Evolutionary conservation across 192 early-diverging fungal genomes (phyloP), one percentile per base, ranked within the genome.

Genomic region (Coemansia sp.): DNA sequence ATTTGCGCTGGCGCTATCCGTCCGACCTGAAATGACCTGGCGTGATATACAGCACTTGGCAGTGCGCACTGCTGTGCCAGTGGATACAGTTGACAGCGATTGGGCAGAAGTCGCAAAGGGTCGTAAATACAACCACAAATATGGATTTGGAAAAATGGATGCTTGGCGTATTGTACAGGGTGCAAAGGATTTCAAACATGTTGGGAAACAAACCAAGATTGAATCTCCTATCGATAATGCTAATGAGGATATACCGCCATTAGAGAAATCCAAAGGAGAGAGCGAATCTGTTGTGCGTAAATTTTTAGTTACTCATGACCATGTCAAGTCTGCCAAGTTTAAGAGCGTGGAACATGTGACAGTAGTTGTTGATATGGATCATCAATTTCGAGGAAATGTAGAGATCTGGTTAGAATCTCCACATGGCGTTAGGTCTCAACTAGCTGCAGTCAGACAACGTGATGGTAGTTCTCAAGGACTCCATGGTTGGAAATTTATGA

Each of bases 11-110:
- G 94, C 90, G 0, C 72, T 98, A 25, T 86, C 86, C 8, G 70
- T 88, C 4, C 87, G 95, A 3, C 93, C 97, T n/a, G 97, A 99
- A 54, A 84, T 99, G 48, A 88, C 84, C 32, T 99, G 97, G 97
- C 81, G 97, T 22, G 95, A 98, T 63, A 71, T 95, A 25, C 97
- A 99, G 78, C 89, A 94, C 38, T 75, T 99, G 14, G 83, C 88
- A 24, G 85, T 98, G 14, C 77, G 85, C 5, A 88, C 89, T 18
- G 93, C 93, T 0, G 67, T 93, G 5, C 90, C 91, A 1, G 69
- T 99, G 4, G 82, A 86, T 23, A 56, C 82, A 2, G 65, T 68
- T 26, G 93, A 97, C 68, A 49, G 68, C 7, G 90, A 87, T 53
- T 99, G 97, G 97, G 32, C 67, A 2, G 50, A 57, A 2, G 89